Percentiles rank a stretch among this genome's conserved stretches.
Conservation (phyloP, 768 basidiomycete species). For the Tricholoma saponaceum region DNA sequence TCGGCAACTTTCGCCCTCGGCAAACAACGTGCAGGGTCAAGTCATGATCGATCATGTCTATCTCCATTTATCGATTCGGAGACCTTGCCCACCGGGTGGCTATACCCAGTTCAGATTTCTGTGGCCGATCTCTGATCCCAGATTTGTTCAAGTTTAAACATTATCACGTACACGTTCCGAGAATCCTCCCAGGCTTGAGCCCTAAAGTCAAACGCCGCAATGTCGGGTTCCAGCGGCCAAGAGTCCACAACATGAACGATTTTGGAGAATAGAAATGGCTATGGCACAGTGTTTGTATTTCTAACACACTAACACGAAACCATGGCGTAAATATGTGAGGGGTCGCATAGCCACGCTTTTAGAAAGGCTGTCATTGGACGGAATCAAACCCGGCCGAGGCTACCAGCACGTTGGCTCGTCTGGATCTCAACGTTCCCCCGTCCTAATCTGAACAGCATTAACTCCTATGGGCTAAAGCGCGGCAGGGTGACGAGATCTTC, state of each 20-base stretch:
- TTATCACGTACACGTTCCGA: slow-evolving; percentile 1
- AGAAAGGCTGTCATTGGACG: slow-evolving; percentile 20
- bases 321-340: not conserved
- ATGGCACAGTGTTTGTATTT: not conserved
- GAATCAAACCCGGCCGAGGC: slow-evolving; percentile 20
- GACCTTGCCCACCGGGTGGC: slow-evolving; percentile 16
- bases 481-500: slow-evolving; percentile 28
- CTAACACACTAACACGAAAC: slow-evolving; percentile 1
- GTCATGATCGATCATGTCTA: slow-evolving; percentile 2
- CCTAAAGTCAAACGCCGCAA: slow-evolving; percentile 34
- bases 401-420: slow-evolving; percentile 18
- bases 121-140: not conserved
- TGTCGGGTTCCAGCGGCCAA: not conserved
- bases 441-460: slow-evolving; percentile 29
- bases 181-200: slow-evolving; percentile 9
- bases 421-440: slow-evolving; percentile 16
- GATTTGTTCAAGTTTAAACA: not conserved
- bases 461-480: slow-evolving; percentile 29
- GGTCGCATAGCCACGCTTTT: slow-evolving; percentile 9
- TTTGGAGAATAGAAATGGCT: not conserved
- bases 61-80: slow-evolving; percentile 22
- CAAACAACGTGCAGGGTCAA: slow-evolving; percentile 2
- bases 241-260: no score
- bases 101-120: slow-evolving; percentile 1
- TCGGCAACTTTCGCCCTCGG: slow-evolving; percentile 18